A percentile compares a stretch with the other conserved stretches of the same genome.
phyloP scores from a whole-genome alignment of 2,329 filamentous ascomycete genomes.

The Lachnellula cervina region DNA sequence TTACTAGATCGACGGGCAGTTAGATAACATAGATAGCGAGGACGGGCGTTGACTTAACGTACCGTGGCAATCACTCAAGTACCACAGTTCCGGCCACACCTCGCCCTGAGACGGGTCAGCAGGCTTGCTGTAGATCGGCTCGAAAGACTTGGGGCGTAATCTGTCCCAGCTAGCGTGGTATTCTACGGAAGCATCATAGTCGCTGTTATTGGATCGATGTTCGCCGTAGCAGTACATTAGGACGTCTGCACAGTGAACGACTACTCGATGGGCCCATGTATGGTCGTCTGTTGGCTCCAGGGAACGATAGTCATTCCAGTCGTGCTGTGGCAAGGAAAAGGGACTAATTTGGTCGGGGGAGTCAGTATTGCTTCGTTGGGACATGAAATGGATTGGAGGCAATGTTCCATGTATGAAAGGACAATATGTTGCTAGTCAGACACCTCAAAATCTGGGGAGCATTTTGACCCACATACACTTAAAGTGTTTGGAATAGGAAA shows the following conservation, averaged over 20 bases:
- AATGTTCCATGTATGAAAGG: too few relatives aligned
- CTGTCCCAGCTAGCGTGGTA: slow-evolving; percentile 16
- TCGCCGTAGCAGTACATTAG: slow-evolving; percentile 23
- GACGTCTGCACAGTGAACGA: slow-evolving; percentile 22
- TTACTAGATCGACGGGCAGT: too few relatives aligned
- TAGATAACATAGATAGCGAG: too few relatives aligned
- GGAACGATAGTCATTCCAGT: slow-evolving; percentile 10
- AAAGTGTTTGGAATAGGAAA: too few relatives aligned
- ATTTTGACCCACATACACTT: too few relatives aligned
- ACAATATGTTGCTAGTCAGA: too few relatives aligned
- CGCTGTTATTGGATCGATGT: slow-evolving; percentile 3
- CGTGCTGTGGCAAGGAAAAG: too few relatives aligned
- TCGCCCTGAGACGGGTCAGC: slow-evolving; percentile 2
- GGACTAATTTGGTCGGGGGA: too few relatives aligned
- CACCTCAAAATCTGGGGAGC: too few relatives aligned
- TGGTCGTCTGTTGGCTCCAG: slow-evolving; percentile 19
- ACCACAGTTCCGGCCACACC: slow-evolving; percentile 20
- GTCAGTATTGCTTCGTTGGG: too few relatives aligned
- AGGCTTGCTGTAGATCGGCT: slow-evolving; percentile 16
- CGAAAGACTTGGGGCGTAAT: slow-evolving; percentile 18
- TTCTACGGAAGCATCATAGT: slow-evolving; percentile 16
- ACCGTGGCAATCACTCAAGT: slow-evolving; percentile 22
- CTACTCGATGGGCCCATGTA: slow-evolving; percentile 20
- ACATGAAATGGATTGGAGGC: too few relatives aligned
- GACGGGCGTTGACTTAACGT: not conserved